phyloP scores from a whole-genome alignment of 345 rosid species.

The Lenwebbia sp. region DNA sequence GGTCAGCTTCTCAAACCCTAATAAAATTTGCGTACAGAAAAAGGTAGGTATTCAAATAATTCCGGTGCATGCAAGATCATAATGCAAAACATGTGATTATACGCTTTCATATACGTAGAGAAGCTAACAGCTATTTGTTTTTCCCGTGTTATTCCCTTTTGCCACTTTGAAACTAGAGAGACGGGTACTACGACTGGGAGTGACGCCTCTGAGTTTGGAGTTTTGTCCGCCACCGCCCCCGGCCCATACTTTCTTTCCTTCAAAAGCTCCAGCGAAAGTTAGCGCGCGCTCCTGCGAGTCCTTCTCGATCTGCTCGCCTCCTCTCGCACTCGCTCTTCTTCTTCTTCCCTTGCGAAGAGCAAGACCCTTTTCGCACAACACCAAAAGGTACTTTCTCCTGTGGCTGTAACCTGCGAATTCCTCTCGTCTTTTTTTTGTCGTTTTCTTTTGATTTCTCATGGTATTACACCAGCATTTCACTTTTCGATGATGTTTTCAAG shows the following conservation, averaged over 20 bases:
- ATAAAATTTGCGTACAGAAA: no score
- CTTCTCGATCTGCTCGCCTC: neutral
- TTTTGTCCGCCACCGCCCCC: neutral
- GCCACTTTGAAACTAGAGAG: neutral
- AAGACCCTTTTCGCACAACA: neutral
- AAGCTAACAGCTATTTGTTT: neutral
- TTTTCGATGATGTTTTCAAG: no score
- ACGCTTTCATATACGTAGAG: neutral
- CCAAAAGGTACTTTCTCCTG: neutral
- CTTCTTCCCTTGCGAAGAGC: neutral
- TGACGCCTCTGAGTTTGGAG: neutral
- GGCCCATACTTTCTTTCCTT: neutral
- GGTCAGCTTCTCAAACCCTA: no score
- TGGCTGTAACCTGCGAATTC: neutral
- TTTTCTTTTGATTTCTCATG: no score
- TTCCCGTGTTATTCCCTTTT: neutral
- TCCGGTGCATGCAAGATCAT: neutral
- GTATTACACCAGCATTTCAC: no score
- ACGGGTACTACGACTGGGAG: neutral
- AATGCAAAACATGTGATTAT: neutral
- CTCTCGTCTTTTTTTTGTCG: no score
- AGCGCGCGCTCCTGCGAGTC: neutral
- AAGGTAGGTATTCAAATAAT: neutral
- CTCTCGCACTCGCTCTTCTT: neutral
- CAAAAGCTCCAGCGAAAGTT: neutral